phyloP scores from a whole-genome alignment of 225 moss, liverwort and hornwort genomes.

The Ulota crispa region DNA sequence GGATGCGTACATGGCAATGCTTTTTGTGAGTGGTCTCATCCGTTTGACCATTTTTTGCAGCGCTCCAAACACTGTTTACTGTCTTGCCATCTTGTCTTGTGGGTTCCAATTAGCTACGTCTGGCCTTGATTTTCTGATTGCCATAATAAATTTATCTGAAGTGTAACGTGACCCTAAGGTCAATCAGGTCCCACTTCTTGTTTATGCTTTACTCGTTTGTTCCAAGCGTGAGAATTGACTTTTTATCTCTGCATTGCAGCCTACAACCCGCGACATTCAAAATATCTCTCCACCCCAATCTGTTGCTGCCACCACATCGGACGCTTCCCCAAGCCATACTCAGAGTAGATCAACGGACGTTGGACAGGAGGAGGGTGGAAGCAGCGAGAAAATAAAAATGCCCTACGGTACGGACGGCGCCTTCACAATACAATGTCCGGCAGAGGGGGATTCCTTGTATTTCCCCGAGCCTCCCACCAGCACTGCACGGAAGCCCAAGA shows the following conservation, averaged over 20 bases:
- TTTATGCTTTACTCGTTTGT: neutral
- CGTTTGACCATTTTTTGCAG: neutral
- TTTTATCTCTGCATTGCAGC: constrained; percentile 24
- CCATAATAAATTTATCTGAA: neutral
- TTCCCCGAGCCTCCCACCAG: constrained; percentile 21
- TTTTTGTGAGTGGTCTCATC: neutral
- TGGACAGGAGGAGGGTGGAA: constrained; percentile 22
- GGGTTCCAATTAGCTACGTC: neutral
- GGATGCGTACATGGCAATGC: neutral
- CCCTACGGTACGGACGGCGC: constrained; percentile 43
- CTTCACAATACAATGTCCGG: constrained; percentile 47
- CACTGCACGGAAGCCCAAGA: constrained; percentile 19
- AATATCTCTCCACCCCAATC: constrained; percentile 34
- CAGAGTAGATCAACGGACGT: constrained; percentile 43
- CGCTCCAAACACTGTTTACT: neutral
- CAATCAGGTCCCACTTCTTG: neutral
- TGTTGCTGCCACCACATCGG: constrained; percentile 6
- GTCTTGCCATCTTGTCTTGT: neutral
- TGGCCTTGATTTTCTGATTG: neutral
- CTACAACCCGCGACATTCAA: constrained; percentile 45
- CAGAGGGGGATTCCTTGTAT: neutral
- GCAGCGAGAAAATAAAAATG: constrained; percentile 45
- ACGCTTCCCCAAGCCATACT: constrained; percentile 13
- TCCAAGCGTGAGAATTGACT: neutral
- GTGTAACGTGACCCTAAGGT: neutral